Evolutionary conservation across 2,329 filamentous ascomycete species (phyloP), one percentile per base, ranked within the genome.

Genomic region (Aspergillus aculeatinus): DNA sequence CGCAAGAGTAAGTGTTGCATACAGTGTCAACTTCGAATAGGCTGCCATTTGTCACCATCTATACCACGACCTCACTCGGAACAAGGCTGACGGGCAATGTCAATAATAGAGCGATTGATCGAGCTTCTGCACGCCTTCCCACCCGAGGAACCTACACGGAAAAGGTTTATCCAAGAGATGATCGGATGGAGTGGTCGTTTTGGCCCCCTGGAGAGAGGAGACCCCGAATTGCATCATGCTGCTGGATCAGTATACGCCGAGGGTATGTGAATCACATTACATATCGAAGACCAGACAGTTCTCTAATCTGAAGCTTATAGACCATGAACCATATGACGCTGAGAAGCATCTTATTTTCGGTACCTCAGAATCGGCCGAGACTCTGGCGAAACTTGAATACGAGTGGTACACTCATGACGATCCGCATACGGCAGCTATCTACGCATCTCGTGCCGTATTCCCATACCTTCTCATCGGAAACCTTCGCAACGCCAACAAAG

Each of bases 201-300:
- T 71, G 92, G 93, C 67, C 90, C 95, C 50, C 91, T 90, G 74
- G 93, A 95, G 51, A 90, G 92, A 54, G 95, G 95, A 61, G 95
- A 99, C 72, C 90, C 94, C 2, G 95, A 98, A 70, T 82, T 99
- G 58, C 95, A 99, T 77, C 93, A 98, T 78, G 92, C 96, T 48
- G 88, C 89, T 39, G 95, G 95, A 54, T 88, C 87, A 33, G 81
- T 97, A 48, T 96, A 92, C 74, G 94, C 93, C n/a, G 89, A 96
- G 71, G 83, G 85, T 85, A 75, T 21, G 70, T 67, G 51, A 35
- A 27, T 33, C 48, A 35, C 39, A 25, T 4, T 7, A 19, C 12
- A 29, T 51, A 19, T 12, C 5, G 51, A 29, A 47, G 48, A 9
- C 5, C 48, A 48, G 9, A 47, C 9, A 54, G 35, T 29, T 19